These are phyloP conservation scores for Rhododendron ferrugineum DNA, from an alignment of 148 eudicot genomes.

Conservation along the genomic window DNA sequence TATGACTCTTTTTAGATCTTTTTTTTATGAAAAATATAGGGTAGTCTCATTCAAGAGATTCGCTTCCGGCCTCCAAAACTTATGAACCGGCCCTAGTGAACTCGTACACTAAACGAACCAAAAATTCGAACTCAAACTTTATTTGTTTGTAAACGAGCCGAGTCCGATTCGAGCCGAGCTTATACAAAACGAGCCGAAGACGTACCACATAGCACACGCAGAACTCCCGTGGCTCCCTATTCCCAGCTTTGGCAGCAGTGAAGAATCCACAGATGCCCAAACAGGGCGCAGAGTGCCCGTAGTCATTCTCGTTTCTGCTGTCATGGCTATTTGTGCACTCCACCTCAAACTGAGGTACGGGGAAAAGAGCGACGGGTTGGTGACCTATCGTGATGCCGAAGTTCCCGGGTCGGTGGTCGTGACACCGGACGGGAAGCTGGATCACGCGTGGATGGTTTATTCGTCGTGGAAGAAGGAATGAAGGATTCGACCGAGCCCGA, in stretches of 20 bases:
- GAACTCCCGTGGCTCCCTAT: slow-evolving; percentile 76
- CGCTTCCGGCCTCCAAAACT: too few species aligned
- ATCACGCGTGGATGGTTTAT: slow-evolving; percentile 92
- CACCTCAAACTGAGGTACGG: slow-evolving; percentile 79
- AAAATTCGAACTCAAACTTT: too few species aligned
- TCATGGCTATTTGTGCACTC: slow-evolving; percentile 68
- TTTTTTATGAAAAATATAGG: too few species aligned
- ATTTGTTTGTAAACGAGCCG: too few species aligned
- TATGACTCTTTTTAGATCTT: too few species aligned
- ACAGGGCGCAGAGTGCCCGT: slow-evolving; percentile 52
- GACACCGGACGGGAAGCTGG: slow-evolving; percentile 65
- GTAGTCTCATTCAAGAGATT: too few species aligned
- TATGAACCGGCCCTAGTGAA: too few species aligned
- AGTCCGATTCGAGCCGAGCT: too few species aligned
- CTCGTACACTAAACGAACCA: too few species aligned
- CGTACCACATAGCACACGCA: slow-evolving; percentile 83
- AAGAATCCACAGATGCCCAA: slow-evolving; percentile 21
- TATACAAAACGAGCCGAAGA: too few species aligned
- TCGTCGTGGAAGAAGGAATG: slow-evolving; percentile 78
- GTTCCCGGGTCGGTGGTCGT: slow-evolving; percentile 93
- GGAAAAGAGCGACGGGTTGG: slow-evolving; percentile 88
- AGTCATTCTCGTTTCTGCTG: slow-evolving; percentile 76
- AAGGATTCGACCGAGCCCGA: slow-evolving; percentile 52
- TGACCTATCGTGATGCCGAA: slow-evolving; percentile 86
- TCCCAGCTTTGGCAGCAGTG: slow-evolving; percentile 20